Evolutionary conservation across 1,284 basidiomycete species (phyloP), one percentile per base, ranked within the genome.

Genomic region (Grifola frondosa): DNA sequence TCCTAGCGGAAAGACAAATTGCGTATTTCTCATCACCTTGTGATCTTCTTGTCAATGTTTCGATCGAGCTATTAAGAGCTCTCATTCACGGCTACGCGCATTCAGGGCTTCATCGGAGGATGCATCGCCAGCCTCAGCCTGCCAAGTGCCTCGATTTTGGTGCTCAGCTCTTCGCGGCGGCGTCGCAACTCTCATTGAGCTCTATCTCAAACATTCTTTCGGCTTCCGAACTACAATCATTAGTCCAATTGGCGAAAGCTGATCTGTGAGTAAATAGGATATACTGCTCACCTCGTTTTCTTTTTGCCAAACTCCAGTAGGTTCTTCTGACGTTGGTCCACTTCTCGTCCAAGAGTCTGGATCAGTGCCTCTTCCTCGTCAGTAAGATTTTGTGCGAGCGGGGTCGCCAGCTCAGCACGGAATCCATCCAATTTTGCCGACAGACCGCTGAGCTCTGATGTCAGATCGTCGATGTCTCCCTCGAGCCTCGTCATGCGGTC

Each of bases 141-240:
- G 35, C 77, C 88, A 15, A 88, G 69, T 36, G 77, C 68, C 50
- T 97, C 94, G 12, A 98, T 70, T 59, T 88, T 88, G 29, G 70
- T 66, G 30, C 81, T 79, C 3, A 97, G 61, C 57, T 95, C 92
- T 42, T 92, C 85, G 29, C 81, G 75, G 12, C 86, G 78, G 4
- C 94, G 78, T 15, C 76, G 13, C 98, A 74, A 52, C 85, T 86
- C 61, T 99, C 96, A 50, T 89, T 91, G 24, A 99, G 74, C 64
- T 99, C 96, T 40, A 98, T 95, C 63, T 97, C 91, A 17, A 97
- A 69, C 69, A 58, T 84, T 90, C 65, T 91, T 92, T 51, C 77
- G 77, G 17, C 83, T 79, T 28, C 88, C 84, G 42, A 95, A 67
- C 91, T 97, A 30, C 29, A 31, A 45, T 30, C 21, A 31, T 22